Evolutionary conservation across 495 filamentous ascomycete genomes (phyloP).

Genomic region (Talaromyces borbonicus): DNA sequence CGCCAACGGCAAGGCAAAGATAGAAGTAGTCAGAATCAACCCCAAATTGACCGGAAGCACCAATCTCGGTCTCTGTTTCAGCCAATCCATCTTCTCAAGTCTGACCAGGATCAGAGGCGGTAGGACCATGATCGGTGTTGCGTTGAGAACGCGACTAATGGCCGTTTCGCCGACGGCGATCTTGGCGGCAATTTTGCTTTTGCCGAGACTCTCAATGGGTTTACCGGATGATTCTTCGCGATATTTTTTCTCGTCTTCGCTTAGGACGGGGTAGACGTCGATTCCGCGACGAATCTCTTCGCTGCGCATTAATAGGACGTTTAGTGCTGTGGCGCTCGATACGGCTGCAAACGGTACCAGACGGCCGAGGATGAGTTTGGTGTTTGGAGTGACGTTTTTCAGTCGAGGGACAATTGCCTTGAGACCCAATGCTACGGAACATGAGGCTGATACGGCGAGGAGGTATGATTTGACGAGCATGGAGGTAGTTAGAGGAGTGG

Average conservation of each 20-base stretch:
- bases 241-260: conserved; percentile 42
- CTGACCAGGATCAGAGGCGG: conserved; percentile 77
- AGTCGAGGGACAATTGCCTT: conserved; percentile 83
- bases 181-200: conserved; percentile 76
- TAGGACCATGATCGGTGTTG: conserved; percentile 93
- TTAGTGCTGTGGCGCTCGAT: conserved; percentile 77
- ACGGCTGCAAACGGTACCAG: conserved; percentile 95
- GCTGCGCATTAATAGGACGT: conserved; percentile 95
- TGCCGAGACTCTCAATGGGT: conserved; percentile 61
- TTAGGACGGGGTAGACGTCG: conserved; percentile 78
- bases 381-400: conserved; percentile 60
- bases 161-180: conserved; percentile 90
- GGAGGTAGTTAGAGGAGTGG: conserved; percentile 66
- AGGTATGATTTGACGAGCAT: conserved; percentile 84
- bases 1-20: conserved; percentile 77
- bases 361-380: conserved; percentile 62
- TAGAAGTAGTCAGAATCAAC: conserved; percentile 67
- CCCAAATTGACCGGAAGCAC: conserved; percentile 73
- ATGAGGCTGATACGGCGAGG: conserved; percentile 84
- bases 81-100: conserved; percentile 67
- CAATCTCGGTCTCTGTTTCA: conserved; percentile 60
- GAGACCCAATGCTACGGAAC: conserved; percentile 86
- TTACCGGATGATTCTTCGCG: conserved; percentile 49
- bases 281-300: conserved; percentile 91
- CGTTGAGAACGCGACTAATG: conserved; percentile 77